These are phyloP conservation scores for Dictyostelium citrinum DNA, from an alignment of 78 protist genomes.

Conservation along the genomic window DNA sequence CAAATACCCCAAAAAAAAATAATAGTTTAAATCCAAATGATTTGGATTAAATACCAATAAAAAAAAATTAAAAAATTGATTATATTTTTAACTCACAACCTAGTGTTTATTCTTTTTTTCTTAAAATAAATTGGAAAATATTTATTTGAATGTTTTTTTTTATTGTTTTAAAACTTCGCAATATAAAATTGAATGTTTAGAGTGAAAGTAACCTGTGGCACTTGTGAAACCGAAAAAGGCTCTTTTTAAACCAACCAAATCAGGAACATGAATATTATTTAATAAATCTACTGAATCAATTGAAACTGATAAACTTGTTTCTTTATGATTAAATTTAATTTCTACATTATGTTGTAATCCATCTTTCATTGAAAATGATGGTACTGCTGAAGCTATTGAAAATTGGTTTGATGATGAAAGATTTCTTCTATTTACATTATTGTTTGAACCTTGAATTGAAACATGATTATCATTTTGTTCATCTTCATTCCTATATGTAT, in stretches of 20 bases:
- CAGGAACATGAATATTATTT: neutral
- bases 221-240: neutral
- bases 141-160: too few species aligned
- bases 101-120: neutral
- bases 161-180: neutral
- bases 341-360: neutral
- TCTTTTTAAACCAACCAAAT: neutral
- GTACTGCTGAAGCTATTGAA: neutral
- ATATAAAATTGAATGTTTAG: neutral
- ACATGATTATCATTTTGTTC: constrained; percentile 3
- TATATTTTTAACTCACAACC: too few species aligned
- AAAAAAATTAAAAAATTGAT: too few species aligned
- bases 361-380: neutral
- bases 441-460: neutral
- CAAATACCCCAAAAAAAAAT: neutral
- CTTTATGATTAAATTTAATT: neutral
- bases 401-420: neutral
- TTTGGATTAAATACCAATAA: neutral
- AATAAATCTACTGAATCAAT: neutral
- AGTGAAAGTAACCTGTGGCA: neutral
- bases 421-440: too few species aligned
- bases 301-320: neutral
- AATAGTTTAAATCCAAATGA: too few species aligned
- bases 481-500: neutral
- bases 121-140: too few species aligned